phyloP scores from a whole-genome alignment of 495 filamentous ascomycete species.

The Penicillium argentinense region DNA sequence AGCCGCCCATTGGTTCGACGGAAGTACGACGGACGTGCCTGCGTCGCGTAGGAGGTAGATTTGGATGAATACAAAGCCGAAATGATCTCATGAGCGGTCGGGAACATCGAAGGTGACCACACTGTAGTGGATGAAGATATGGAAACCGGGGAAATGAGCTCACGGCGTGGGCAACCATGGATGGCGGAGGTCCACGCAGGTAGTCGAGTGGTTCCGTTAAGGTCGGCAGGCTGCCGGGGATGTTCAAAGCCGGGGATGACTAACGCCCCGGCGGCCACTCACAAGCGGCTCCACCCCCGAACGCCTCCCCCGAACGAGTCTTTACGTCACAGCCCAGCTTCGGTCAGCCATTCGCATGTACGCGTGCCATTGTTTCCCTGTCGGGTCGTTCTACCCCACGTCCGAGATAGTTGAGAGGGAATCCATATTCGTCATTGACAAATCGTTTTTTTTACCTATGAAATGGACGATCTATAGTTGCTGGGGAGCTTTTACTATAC shows the following conservation, averaged over 20 bases:
- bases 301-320: slow-evolving; percentile 1
- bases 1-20: not conserved
- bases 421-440: not conserved
- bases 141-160: slow-evolving; percentile 12
- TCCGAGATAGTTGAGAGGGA: not conserved
- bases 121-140: not conserved
- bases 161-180: slow-evolving; percentile 13
- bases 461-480: no score
- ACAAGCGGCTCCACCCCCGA: not conserved
- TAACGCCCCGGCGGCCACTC: slow-evolving; percentile 6
- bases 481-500: no score
- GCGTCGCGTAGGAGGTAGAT: not conserved
- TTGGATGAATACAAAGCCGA: not conserved
- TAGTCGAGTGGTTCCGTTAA: slow-evolving; percentile 2
- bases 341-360: not conserved
- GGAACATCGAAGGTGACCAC: slow-evolving; percentile 10
- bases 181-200: not conserved
- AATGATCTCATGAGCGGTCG: slow-evolving; percentile 16
- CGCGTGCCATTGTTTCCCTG: not conserved
- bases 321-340: slow-evolving; percentile 5
- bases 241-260: slow-evolving; percentile 1
- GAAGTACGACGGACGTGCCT: not conserved
- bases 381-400: not conserved
- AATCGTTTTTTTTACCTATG: no score
- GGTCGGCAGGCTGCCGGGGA: slow-evolving; percentile 3